phyloP scores from a whole-genome alignment of 2,329 filamentous ascomycete species.

The Fusarium continuum region DNA sequence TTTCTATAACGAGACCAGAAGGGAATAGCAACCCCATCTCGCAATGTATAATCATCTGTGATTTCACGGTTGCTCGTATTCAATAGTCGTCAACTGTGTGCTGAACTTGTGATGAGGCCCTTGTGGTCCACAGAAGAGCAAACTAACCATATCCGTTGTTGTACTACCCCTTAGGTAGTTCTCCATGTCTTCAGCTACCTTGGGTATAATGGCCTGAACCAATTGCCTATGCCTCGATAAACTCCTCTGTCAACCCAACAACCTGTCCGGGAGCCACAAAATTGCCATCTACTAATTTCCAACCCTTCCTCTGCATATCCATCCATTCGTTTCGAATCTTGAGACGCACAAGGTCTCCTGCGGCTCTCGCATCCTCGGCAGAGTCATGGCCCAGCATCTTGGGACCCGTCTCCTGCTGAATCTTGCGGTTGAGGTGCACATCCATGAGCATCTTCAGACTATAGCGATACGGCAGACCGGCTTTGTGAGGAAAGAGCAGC shows the following conservation, averaged over 20 bases:
- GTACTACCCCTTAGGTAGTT: not conserved
- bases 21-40: slow-evolving; percentile 41
- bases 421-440: slow-evolving; percentile 74
- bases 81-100: not conserved
- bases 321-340: slow-evolving; percentile 78
- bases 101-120: not conserved
- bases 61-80: not conserved
- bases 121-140: not conserved
- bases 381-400: slow-evolving; percentile 81
- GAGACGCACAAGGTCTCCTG: slow-evolving; percentile 82
- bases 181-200: too few species aligned
- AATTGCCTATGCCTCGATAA: slow-evolving; percentile 47
- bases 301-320: slow-evolving; percentile 71
- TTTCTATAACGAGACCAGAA: slow-evolving; percentile 46
- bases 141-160: too few species aligned
- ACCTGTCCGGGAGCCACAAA: slow-evolving; percentile 52
- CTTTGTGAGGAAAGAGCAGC: slow-evolving; percentile 80
- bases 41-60: slow-evolving; percentile 31
- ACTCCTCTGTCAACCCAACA: slow-evolving; percentile 49
- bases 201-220: not conserved
- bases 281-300: slow-evolving; percentile 65
- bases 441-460: slow-evolving; percentile 80
- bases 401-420: slow-evolving; percentile 73
- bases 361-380: slow-evolving; percentile 87
- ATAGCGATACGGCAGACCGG: slow-evolving; percentile 79